Conservation (phyloP, 352 stramenopile species). For the Peronospora belbahrii region DNA sequence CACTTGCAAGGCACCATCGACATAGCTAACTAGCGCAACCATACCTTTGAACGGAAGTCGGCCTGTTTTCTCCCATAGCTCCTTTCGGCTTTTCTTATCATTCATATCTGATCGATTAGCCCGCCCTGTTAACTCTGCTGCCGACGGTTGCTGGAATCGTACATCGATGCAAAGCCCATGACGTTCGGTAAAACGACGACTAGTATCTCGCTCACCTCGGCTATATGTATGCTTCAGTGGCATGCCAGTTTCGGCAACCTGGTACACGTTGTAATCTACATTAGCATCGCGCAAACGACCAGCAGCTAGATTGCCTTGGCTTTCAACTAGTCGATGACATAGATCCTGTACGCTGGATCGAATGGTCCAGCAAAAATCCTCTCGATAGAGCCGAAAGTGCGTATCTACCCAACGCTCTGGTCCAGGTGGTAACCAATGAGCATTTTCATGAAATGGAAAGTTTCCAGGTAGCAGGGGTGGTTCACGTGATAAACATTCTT, state of each 20-base stretch:
- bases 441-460: constrained; percentile 30
- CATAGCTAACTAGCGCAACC: constrained; percentile 27
- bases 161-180: constrained; percentile 31
- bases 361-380: constrained; percentile 32
- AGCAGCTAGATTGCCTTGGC: constrained; percentile 3
- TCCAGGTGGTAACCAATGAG: constrained; percentile 32
- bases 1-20: constrained; percentile 9
- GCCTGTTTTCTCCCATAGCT: constrained; percentile 30
- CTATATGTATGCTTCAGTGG: constrained; percentile 21
- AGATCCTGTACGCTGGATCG: constrained; percentile 32
- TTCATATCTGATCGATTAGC: constrained; percentile 4
- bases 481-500: constrained; percentile 26
- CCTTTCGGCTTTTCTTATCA: constrained; percentile 13
- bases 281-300: constrained; percentile 17
- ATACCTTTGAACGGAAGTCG: constrained; percentile 27
- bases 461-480: constrained; percentile 28
- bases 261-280: constrained; percentile 32
- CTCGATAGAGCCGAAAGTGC: constrained; percentile 38
- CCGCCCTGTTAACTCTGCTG: constrained; percentile 13
- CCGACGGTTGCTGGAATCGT: constrained; percentile 20
- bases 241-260: constrained; percentile 12
- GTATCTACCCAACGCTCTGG: constrained; percentile 37
- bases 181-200: constrained; percentile 8
- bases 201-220: constrained; percentile 14
- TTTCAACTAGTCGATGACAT: constrained; percentile 9